Evolutionary conservation across 78 protist species (phyloP), one percentile per base, ranked within the genome.

Genomic region (Speleostelium caveatum): DNA sequence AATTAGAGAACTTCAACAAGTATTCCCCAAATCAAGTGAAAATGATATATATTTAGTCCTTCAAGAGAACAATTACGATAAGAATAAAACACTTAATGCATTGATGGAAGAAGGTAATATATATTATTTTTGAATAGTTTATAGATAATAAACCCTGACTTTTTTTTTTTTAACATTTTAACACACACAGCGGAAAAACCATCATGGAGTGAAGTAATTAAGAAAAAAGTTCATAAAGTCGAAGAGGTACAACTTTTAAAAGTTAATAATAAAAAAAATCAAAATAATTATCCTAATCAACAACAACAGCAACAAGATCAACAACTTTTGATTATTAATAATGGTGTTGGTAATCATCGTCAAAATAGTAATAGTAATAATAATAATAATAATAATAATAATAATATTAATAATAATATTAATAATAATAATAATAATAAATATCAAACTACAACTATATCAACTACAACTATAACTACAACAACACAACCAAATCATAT

Each of bases 401-500:
- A n/a, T n/a, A n/a, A n/a, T n/a, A n/a, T n/a, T n/a, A n/a, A n/a
- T n/a, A n/a, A n/a, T n/a, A n/a, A n/a, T n/a, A n/a, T n/a, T n/a
- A n/a, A n/a, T n/a, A n/a, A 14, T 49, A 14, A 14, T 14, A 49
- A 49, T 49, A 49, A 49, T 14, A 49, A 49, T 49, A 49, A 14
- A 8, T 14, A 49, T 14, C 56, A 49, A n/a, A n/a, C n/a, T n/a
- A 49, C 56, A 49, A 49, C 14, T 49, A n/a, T n/a, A n/a, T n/a
- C n/a, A n/a, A n/a, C n/a, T n/a, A n/a, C n/a, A n/a, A n/a, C n/a
- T n/a, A 58, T n/a, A 19, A 58, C 63, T 5, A 58, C 63, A 16
- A 58, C 63, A 58, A 58, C 63, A 58, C 63, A 58, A 58, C 63
- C 7, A 58, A n/a, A n/a, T n/a, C 63, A 58, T n/a, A 19, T 58